Evolutionary conservation across 2,329 filamentous ascomycete species (phyloP).

Genomic region (Byssochlamys sp.): DNA sequence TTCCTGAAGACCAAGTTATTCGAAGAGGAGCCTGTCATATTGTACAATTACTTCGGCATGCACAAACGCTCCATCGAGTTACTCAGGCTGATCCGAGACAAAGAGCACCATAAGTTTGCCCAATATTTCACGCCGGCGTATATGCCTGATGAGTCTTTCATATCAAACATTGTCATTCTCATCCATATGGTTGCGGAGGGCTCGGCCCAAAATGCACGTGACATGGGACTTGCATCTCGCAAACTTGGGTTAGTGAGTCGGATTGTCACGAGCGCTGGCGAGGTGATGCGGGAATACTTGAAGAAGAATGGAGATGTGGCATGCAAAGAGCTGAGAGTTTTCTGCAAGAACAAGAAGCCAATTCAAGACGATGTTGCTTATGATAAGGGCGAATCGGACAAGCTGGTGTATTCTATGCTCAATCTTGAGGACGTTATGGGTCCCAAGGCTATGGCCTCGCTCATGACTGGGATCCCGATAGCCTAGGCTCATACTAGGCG

Average conservation of each 20-base stretch:
- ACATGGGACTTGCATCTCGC: slow-evolving; percentile 7
- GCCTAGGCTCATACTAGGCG: slow-evolving; percentile 4
- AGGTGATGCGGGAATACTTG: slow-evolving; percentile 19
- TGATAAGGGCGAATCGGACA: slow-evolving; percentile 7
- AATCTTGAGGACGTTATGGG: slow-evolving; percentile 11
- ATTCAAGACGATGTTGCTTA: slow-evolving; percentile 11
- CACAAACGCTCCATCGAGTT: slow-evolving; percentile 19
- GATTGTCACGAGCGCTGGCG: slow-evolving; percentile 16
- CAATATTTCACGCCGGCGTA: slow-evolving; percentile 18
- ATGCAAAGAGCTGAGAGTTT: slow-evolving; percentile 18
- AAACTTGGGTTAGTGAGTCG: slow-evolving; percentile 8
- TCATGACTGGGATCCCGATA: slow-evolving; percentile 15
- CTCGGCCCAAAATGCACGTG: slow-evolving; percentile 9
- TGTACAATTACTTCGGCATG: slow-evolving; percentile 24
- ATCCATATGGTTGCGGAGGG: slow-evolving; percentile 16
- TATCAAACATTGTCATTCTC: slow-evolving; percentile 15
- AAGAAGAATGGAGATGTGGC: slow-evolving; percentile 17
- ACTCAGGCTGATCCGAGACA: slow-evolving; percentile 15
- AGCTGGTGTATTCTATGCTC: slow-evolving; percentile 6
- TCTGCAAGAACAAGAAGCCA: slow-evolving; percentile 10
- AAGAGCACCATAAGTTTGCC: slow-evolving; percentile 19
- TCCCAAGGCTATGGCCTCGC: slow-evolving; percentile 11
- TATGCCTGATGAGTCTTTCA: slow-evolving; percentile 17
- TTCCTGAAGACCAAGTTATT: slow-evolving; percentile 15
- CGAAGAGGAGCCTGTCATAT: slow-evolving; percentile 18